Evolutionary conservation across 768 basidiomycete genomes (phyloP).

Genomic region (Zangia roseola): DNA sequence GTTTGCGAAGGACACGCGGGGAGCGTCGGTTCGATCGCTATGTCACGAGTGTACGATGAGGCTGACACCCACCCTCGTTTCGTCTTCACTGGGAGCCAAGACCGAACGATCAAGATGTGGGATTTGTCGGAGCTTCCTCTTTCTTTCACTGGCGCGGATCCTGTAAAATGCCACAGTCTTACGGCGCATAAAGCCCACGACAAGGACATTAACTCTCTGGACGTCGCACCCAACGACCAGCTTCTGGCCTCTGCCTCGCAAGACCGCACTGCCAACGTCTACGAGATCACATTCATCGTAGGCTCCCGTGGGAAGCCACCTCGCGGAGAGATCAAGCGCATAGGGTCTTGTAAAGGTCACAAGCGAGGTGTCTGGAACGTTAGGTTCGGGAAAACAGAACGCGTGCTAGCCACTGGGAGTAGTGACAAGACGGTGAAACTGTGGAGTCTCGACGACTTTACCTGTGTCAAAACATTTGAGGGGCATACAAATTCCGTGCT

Average conservation of each 20-base stretch:
- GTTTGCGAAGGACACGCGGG: slow-evolving; percentile 93
- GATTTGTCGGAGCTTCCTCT: slow-evolving; percentile 62
- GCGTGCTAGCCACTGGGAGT: slow-evolving; percentile 88
- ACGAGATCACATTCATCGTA: slow-evolving; percentile 60
- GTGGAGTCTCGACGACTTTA: slow-evolving; percentile 92
- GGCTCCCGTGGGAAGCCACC: slow-evolving; percentile 42
- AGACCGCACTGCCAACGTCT: slow-evolving; percentile 92
- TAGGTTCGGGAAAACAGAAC: slow-evolving; percentile 79
- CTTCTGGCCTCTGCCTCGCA: slow-evolving; percentile 93
- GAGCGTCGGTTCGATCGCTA: slow-evolving; percentile 85
- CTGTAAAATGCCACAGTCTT: slow-evolving; percentile 66
- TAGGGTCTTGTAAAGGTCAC: slow-evolving; percentile 94
- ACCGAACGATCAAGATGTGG: slow-evolving; percentile 99
- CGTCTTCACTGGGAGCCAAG: slow-evolving; percentile 94
- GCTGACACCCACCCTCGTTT: slow-evolving; percentile 47
- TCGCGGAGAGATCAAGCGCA: slow-evolving; percentile 66
- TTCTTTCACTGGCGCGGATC: slow-evolving; percentile 25
- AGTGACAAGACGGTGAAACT: slow-evolving; percentile 93
- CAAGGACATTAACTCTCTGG: slow-evolving; percentile 97
- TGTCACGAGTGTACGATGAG: slow-evolving; percentile 51
- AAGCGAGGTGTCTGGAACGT: slow-evolving; percentile 97
- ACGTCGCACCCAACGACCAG: slow-evolving; percentile 86
- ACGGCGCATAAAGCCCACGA: slow-evolving; percentile 91
- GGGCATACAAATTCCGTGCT: slow-evolving; percentile 97
- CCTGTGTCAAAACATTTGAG: slow-evolving; percentile 95